These are phyloP conservation scores for Durio zibethinus DNA, from an alignment of 345 rosid genomes.

Conservation along the genomic window DNA sequence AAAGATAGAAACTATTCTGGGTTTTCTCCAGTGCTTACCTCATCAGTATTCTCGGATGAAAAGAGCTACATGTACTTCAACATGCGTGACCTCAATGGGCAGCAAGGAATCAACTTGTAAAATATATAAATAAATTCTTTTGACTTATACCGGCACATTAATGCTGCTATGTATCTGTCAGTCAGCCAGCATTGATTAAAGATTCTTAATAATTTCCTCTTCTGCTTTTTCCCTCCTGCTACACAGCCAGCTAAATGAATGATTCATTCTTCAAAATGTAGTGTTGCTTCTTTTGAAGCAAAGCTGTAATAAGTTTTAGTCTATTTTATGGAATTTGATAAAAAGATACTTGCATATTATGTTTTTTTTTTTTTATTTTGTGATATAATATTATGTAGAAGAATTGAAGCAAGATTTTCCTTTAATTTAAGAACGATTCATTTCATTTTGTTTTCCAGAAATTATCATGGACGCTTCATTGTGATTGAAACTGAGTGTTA, in stretches of 20 bases:
- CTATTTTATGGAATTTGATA: not conserved
- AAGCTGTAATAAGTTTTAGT: not conserved
- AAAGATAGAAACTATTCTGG: conserved; percentile 29
- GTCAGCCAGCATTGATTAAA: not conserved
- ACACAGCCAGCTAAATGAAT: not conserved
- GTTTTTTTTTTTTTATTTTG: too few relatives aligned
- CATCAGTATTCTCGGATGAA: conserved; percentile 22
- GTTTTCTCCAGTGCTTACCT: conserved; percentile 28
- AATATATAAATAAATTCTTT: not conserved
- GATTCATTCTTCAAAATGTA: not conserved
- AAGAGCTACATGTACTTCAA: conserved; percentile 32
- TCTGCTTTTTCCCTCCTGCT: not conserved
- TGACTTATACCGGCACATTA: not conserved
- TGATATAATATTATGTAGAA: not conserved
- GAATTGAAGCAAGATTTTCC: not conserved
- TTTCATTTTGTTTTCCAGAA: not conserved
- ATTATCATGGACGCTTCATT: too few relatives aligned
- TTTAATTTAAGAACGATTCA: too few relatives aligned
- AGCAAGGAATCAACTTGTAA: not conserved
- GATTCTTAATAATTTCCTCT: not conserved
- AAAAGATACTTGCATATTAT: not conserved
- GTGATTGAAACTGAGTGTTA: not conserved
- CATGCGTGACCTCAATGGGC: conserved; percentile 19
- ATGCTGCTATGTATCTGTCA: not conserved
- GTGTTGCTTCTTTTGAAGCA: not conserved